Conservation (phyloP, 2,329 filamentous ascomycete species). For the Ophiostoma perfectum region DNA sequence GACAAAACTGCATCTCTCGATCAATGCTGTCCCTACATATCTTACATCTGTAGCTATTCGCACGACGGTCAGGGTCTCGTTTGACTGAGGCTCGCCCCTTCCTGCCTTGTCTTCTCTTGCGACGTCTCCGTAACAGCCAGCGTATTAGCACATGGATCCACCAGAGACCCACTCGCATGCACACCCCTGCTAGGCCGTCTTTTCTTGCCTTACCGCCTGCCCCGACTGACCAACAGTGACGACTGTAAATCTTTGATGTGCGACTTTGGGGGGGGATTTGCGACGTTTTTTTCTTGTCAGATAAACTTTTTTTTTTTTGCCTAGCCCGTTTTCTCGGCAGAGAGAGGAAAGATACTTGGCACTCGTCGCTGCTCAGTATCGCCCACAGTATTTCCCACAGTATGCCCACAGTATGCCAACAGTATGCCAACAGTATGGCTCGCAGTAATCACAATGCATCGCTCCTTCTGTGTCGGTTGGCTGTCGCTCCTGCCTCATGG, state of each 20-base stretch:
- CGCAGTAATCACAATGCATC: too few relatives aligned
- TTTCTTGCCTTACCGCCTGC: conserved; percentile 23
- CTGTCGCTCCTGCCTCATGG: too few relatives aligned
- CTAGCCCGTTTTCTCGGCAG: too few relatives aligned
- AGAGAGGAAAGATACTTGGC: too few relatives aligned
- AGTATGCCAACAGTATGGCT: too few relatives aligned
- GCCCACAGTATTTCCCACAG: too few relatives aligned
- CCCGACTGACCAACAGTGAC: conserved; percentile 25
- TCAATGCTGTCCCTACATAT: too few relatives aligned
- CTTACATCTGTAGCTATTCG: too few relatives aligned
- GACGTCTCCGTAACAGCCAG: conserved; percentile 9
- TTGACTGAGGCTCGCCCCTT: background rate
- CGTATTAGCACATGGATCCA: background rate
- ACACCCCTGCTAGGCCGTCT: conserved; percentile 14
- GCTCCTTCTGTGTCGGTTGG: too few relatives aligned
- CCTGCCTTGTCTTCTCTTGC: background rate
- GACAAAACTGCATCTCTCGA: too few relatives aligned
- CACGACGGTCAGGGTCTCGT: background rate
- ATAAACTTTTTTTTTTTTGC: background rate
- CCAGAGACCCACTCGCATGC: background rate
- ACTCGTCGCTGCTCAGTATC: too few relatives aligned
- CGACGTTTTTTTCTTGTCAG: background rate
- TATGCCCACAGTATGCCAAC: too few relatives aligned
- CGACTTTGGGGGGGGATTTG: conserved; percentile 10
- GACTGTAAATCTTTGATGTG: conserved; percentile 20